Evolutionary conservation across 768 basidiomycete species (phyloP), one percentile per base, ranked within the genome.

Genomic region (Guyanaporus albipodus): DNA sequence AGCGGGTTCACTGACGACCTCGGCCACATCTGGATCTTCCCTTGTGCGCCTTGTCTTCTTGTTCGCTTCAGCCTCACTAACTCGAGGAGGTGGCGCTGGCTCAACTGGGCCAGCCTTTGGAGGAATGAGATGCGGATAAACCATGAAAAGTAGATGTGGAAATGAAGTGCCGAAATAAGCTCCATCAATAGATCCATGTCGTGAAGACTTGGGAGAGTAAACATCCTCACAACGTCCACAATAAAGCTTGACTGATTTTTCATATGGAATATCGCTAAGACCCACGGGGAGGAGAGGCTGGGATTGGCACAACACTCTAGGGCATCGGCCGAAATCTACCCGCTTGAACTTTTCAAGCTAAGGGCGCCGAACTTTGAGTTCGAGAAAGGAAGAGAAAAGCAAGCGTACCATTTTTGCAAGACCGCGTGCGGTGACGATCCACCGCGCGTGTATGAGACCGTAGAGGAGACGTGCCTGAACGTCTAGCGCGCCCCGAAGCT

Each of bases 91-190:
- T 11, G 64, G 61, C 1, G 57, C 44, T 3, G 69, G 56, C 28
- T 76, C 75, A 11, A 68, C 61, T 0, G 82, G 76, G 8, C 77
- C 76, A 24, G 71, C 76, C 69, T 96, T 97, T 24, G 83, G 79
- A 18, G 95, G 91, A 34, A 96, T 86, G 54, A 97, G 82, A 37
- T 85, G 81, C 0, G 96, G 94, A 67, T 98, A 97, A 28, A 97
- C 92, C 74, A 98, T 91, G 73, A 94, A 96, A 38, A 97, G 74
- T 44, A 99, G 83, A 65, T 97, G 95, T 0, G 94, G 92, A 74
- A 98, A 97, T 1, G 94, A 96, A 0, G 93, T 95, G 50, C 96
- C 96, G 58, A 99, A 99, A 70, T 95, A 99, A 2, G 96, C 96
- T 23, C 96, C 95, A 64, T 99, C 96, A 63, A 99, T 97, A 29